Conservation (phyloP, 805 yeast species). For the Starmerella riodocensis region DNA sequence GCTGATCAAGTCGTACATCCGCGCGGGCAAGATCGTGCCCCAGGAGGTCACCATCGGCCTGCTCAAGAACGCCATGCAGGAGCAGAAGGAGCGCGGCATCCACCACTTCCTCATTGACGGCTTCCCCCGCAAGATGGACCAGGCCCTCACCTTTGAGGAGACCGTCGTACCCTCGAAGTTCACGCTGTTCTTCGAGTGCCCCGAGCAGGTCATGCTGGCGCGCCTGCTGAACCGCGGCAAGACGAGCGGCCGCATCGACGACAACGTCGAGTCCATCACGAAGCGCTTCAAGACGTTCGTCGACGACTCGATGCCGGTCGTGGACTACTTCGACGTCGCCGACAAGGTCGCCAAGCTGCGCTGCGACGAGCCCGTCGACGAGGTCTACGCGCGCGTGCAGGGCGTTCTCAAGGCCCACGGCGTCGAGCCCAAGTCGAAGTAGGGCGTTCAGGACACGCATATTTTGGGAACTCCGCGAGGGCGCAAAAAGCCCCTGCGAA, state of each 20-base stretch:
- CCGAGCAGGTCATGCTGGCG: conserved; percentile 68
- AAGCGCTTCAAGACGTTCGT: conserved; percentile 78
- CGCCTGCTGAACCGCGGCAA: conserved; percentile 84
- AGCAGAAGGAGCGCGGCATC: conserved; percentile 36
- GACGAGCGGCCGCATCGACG: conserved; percentile 89
- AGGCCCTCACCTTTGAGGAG: conserved; percentile 85
- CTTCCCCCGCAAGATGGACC: conserved; percentile 97
- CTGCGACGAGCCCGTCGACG: conserved; percentile 71
- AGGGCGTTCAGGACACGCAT: no score
- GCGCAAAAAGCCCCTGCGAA: no score
- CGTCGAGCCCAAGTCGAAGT: conserved; percentile 7
- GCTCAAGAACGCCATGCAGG: conserved; percentile 63
- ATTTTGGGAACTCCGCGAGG: no score
- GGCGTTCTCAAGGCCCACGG: conserved; percentile 40
- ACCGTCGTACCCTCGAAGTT: conserved; percentile 32
- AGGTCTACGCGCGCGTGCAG: conserved; percentile 58
- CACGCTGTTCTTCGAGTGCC: conserved; percentile 39
- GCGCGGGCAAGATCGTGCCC: conserved; percentile 85
- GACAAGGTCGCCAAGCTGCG: conserved; percentile 62
- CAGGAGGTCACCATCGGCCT: conserved; percentile 79
- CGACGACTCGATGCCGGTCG: conserved; percentile 89
- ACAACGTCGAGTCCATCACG: conserved; percentile 76
- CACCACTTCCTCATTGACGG: conserved; percentile 76
- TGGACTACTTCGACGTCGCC: conserved; percentile 61
- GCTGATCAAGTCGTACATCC: conserved; percentile 68